These are phyloP conservation scores for Leccinellum luteum DNA, from an alignment of 768 basidiomycete genomes.

Conservation along the genomic window DNA sequence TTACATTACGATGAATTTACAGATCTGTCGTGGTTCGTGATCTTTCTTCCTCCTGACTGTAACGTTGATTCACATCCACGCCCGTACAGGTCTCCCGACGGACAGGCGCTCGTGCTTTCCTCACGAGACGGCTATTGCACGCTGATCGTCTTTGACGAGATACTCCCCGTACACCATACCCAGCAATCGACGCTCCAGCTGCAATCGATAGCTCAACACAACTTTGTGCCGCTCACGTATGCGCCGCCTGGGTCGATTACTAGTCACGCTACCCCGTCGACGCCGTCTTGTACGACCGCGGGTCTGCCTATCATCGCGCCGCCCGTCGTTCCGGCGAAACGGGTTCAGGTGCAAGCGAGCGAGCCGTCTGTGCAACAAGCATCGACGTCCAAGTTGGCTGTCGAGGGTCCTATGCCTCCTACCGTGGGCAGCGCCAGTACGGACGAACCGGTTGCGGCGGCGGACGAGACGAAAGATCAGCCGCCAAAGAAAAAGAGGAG, in stretches of 20 bases:
- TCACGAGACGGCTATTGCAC: conserved; percentile 98
- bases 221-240: conserved; percentile 62
- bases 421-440: conserved; percentile 12
- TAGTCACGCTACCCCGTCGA: conserved; percentile 19
- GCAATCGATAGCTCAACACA: conserved; percentile 85
- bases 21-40: conserved; percentile 86
- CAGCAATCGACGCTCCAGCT: conserved; percentile 91
- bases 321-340: conserved; percentile 34
- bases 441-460: conserved; percentile 1
- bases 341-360: conserved; percentile 32
- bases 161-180: conserved; percentile 81
- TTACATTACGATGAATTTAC: conserved; percentile 98
- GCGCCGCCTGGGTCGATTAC: conserved; percentile 12
- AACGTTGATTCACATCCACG: conserved; percentile 4
- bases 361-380: conserved; percentile 9
- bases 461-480: conserved; percentile 35
- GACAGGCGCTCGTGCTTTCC: conserved; percentile 86
- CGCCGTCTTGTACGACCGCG: conserved; percentile 35
- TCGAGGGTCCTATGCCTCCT: conserved; percentile 20
- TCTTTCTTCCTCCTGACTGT: not conserved
- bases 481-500: conserved; percentile 86
- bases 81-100: conserved; percentile 83
- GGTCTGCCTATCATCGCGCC: conserved; percentile 31
- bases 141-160: conserved; percentile 91
- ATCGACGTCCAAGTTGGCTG: conserved; percentile 30